Evolutionary conservation across 208 protist species (phyloP), one percentile per base, ranked within the genome.

Genomic region (Trypanosoma cruzi): DNA sequence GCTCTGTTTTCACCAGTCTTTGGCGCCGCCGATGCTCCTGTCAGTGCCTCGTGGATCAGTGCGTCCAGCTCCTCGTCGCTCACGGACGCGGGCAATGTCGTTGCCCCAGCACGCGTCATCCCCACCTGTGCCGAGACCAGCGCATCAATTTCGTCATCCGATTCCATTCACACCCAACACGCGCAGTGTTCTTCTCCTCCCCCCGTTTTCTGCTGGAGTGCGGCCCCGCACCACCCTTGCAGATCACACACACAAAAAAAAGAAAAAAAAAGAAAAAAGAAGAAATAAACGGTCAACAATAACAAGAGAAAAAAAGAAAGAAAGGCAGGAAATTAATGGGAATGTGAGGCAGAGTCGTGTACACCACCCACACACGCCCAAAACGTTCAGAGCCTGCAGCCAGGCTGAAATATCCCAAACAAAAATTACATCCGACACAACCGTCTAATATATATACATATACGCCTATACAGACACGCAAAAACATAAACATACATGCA

Each of bases 101-200:
- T 24, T 13, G 2, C 18, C 4, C 10, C 11, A 0, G 18, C 36
- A 18, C 1, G 26, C 5, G 42, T 4, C 46, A 31, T 29, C 59
- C 49, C 36, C 32, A 64, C 57, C 29, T 61, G 57, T 26, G 52
- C 36, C 14, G 64, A 28, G 26, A 78, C 48, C 52, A 78, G 32
- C 16, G 53, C 22, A 11, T 69, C 73, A 28, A 77, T 8, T n/a
- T 71, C 71, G 34, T 78, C 73, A 59, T 73, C 61, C 13, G 56
- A 63, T 22, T 77, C 64, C 71, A 77, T 61, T 29, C 54, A 58
- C 18, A 58, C 54, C 18, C 22, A 10, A 54, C 49, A 54, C 28
- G 4, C n/a, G 16, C 53, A 18, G 53, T 26, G 28, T 20, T 37
- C 28, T 18, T 36, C 13, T 44, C 36, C 11, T 28, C 34, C n/a